Base-by-base conservation (phyloP, 1,284 basidiomycete species). In the Cerioporus squamosus region DNA sequence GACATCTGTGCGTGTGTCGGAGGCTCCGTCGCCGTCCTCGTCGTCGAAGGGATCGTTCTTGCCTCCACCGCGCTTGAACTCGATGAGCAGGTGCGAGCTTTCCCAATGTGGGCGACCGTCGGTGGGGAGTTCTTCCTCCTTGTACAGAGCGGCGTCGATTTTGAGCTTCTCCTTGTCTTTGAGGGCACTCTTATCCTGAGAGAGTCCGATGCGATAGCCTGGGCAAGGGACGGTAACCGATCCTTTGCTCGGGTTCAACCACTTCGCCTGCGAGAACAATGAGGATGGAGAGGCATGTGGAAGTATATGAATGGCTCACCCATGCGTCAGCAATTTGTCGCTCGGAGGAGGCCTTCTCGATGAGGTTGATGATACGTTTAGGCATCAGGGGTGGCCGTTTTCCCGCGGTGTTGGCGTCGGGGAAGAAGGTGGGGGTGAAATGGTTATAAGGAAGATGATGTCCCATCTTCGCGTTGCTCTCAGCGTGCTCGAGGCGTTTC, bases 21-120 rank as follows among this genome's bases (percentile, higher is more conserved):
- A 33, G 9, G 20, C 24, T 1, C 33, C 55, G 14, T 44, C 49
- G 38, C 36, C 42, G n/a, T 36, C 22, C 10, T n/a, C 8, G 26
- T 47, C 50, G 45, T 52, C 55, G 50, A 33, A 57, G n/a, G 51
- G 50, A 38, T 57, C 50, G 29, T 40, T n/a, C 24, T 33, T 24
- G 5, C 20, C 10, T 5, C 31, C 40, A 22, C 43, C 48, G 18
- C 31, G n/a, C 12, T 40, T 52, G 51, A 57, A 53, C 45, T 52
- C 43, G 39, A 52, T 26, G 40, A 57, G 55, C 4, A 48, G 36
- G 12, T 24, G 39, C 39, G 42, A 44, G 18, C 38, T 48, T 1
- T 23, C 51, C 55, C 55, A 57, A 29, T 49, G 31, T 4, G 40
- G 39, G 2, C 18, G 44, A 9, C 50, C 55, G 38, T 57, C 49